Evolutionary conservation across 2,329 filamentous ascomycete species (phyloP).

Genomic region (Scolecobasidium constrictum): DNA sequence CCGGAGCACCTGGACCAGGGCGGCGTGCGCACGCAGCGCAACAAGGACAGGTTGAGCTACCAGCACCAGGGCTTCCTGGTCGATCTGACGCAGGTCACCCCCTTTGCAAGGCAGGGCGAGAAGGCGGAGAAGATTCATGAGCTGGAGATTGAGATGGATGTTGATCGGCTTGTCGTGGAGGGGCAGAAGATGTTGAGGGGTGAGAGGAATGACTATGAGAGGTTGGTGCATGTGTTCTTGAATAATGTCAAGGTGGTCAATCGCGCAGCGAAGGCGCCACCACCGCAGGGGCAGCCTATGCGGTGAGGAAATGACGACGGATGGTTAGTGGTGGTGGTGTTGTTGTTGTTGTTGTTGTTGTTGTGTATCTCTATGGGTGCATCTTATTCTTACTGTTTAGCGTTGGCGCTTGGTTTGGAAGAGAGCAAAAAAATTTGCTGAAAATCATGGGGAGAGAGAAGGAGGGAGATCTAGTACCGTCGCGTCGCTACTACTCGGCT

Average conservation of each 20-base stretch:
- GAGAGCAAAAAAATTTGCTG: no score
- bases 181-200: conserved; percentile 44
- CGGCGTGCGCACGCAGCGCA: conserved; percentile 46
- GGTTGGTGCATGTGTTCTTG: conserved; percentile 61
- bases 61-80: conserved; percentile 78
- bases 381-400: no score
- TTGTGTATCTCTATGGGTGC: no score
- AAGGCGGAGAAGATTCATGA: conserved; percentile 58
- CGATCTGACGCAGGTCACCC: conserved; percentile 83
- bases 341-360: no score
- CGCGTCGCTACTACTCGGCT: no score
- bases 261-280: conserved; percentile 4
- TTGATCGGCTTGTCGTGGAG: conserved; percentile 52
- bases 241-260: conserved; percentile 57
- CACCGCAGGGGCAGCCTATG: background rate
- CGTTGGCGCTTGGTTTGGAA: no score
- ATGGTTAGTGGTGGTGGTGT: no score
- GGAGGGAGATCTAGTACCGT: no score
- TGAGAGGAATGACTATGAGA: conserved; percentile 49
- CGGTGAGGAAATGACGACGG: no score
- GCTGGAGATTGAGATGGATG: conserved; percentile 67
- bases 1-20: conserved; percentile 24
- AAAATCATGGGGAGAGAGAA: no score
- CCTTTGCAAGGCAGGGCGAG: conserved; percentile 29
- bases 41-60: conserved; percentile 89